Percentiles rank a stretch among this genome's conserved stretches.
These are phyloP conservation scores for Plectosphaerella cucumerina DNA, from an alignment of 2,329 filamentous ascomycete genomes.

Conservation along the genomic window DNA sequence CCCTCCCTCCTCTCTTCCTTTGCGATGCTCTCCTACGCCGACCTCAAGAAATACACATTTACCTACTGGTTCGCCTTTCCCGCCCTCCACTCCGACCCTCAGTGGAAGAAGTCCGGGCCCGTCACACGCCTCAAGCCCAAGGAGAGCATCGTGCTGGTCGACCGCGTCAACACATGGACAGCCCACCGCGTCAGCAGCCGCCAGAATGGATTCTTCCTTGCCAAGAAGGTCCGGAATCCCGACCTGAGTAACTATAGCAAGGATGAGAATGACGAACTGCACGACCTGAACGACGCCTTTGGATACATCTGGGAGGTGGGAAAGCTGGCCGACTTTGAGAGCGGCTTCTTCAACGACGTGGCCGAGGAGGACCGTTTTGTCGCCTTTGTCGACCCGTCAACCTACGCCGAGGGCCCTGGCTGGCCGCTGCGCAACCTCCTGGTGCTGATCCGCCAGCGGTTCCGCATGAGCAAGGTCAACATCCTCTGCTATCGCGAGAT, in stretches of 20 bases:
- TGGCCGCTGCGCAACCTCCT: slow-evolving; percentile 93
- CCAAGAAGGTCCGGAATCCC: slow-evolving; percentile 59
- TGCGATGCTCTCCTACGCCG: slow-evolving; percentile 84
- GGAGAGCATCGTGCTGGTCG: slow-evolving; percentile 77
- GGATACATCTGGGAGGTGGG: slow-evolving; percentile 73
- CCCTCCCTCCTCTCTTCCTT: slow-evolving; percentile 90
- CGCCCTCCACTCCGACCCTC: slow-evolving; percentile 81
- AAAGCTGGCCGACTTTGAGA: slow-evolving; percentile 73
- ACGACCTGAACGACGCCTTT: slow-evolving; percentile 12
- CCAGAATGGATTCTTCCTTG: slow-evolving; percentile 95
- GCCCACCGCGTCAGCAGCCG: slow-evolving; percentile 72
- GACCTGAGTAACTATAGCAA: slow-evolving; percentile 13
- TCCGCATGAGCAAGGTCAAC: slow-evolving; percentile 70
- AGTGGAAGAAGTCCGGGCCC: slow-evolving; percentile 64
- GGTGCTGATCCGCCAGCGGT: slow-evolving; percentile 78
- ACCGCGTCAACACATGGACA: slow-evolving; percentile 82
- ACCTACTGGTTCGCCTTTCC: slow-evolving; percentile 99
- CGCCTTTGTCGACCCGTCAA: slow-evolving; percentile 88
- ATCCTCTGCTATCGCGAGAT: slow-evolving; percentile 89
- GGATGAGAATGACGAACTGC: slow-evolving; percentile 11
- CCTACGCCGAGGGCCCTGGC: slow-evolving; percentile 79
- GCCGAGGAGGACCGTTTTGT: slow-evolving; percentile 74
- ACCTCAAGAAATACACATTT: slow-evolving; percentile 96
- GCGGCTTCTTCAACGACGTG: slow-evolving; percentile 77
- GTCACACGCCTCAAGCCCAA: slow-evolving; percentile 53